phyloP scores from a whole-genome alignment of 208 protist genomes.

The Porcisia deanei region DNA sequence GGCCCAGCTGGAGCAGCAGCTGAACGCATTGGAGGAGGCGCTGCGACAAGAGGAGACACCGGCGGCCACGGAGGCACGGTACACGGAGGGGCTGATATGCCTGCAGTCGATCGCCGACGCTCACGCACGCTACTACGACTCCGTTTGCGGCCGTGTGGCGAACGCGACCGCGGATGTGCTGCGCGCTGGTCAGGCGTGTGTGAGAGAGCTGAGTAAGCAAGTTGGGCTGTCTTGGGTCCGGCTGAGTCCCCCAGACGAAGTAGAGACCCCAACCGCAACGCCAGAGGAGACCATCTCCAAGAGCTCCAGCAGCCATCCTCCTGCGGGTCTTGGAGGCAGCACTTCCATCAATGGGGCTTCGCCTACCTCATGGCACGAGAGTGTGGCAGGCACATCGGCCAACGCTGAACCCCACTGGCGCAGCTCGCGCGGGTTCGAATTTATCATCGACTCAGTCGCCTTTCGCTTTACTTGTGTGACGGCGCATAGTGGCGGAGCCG shows the following conservation, averaged over 20 bases:
- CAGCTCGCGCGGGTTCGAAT: conserved; percentile 20
- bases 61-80: conserved; percentile 56
- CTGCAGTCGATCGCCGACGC: conserved; percentile 60
- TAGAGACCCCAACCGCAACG: background rate
- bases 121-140: conserved; percentile 61
- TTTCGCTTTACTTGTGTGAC: conserved; percentile 25
- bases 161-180: conserved; percentile 23
- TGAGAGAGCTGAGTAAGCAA: conserved; percentile 21
- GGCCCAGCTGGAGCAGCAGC: conserved; percentile 49
- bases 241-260: conserved; percentile 9
- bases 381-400: background rate
- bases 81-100: conserved; percentile 50
- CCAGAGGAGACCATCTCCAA: conserved; percentile 2
- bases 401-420: conserved; percentile 5
- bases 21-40: conserved; percentile 32
- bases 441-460: conserved; percentile 11
- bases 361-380: background rate
- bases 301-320: background rate
- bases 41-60: conserved; percentile 52
- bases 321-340: background rate
- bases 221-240: conserved; percentile 10
- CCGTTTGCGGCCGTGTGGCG: conserved; percentile 39
- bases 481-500: conserved; percentile 4
- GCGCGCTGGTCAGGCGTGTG: conserved; percentile 13
- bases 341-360: too few relatives aligned